Percentiles rank a stretch among this genome's conserved stretches.
These are phyloP conservation scores for Trametes elegans DNA, from an alignment of 768 basidiomycete genomes.

Conservation along the genomic window DNA sequence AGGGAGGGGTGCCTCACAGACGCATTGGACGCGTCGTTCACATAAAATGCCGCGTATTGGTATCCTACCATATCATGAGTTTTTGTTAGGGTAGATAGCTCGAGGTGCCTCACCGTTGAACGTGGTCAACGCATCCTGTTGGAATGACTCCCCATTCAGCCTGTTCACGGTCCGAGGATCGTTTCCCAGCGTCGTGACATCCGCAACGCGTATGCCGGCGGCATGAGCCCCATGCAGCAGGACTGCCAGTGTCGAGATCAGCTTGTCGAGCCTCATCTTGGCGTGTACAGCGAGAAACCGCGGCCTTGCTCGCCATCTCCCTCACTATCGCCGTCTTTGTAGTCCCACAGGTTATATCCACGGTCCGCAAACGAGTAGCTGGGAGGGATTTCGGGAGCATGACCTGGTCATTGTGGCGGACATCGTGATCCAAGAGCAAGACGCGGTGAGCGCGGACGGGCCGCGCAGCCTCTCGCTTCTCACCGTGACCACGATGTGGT, in stretches of 20 bases:
- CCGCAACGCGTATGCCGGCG: constrained; percentile 18
- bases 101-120: constrained; percentile 31
- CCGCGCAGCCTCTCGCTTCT: not conserved
- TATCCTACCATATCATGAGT: constrained; percentile 28
- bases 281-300: not conserved
- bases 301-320: not conserved
- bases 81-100: no score
- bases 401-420: constrained; percentile 10
- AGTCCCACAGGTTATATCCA: not conserved
- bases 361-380: not conserved
- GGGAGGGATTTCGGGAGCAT: not conserved
- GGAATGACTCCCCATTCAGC: constrained; percentile 38
- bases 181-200: constrained; percentile 26
- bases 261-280: not conserved
- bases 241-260: not conserved
- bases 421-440: constrained; percentile 11
- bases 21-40: constrained; percentile 25
- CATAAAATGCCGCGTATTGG: constrained; percentile 37
- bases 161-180: constrained; percentile 36
- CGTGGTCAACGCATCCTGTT: constrained; percentile 34
- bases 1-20: constrained; percentile 31
- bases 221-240: not conserved
- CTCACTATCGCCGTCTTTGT: not conserved
- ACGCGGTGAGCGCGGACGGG: not conserved
- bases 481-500: not conserved